Conservation (phyloP, 2,329 filamentous ascomycete species). For the Phialophora tarda region DNA sequence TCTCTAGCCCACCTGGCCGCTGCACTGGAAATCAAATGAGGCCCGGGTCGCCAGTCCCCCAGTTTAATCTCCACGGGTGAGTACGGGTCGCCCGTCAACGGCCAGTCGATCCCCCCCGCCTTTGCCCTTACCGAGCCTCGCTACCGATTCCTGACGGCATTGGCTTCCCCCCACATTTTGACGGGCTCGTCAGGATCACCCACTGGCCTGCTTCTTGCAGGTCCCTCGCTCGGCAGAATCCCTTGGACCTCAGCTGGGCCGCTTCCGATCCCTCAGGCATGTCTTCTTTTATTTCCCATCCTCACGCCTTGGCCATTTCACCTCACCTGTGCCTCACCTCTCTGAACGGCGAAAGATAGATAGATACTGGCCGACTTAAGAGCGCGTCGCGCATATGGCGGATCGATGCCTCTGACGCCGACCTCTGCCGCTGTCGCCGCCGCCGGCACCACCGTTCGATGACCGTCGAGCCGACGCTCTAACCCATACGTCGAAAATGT, state of each 20-base stretch:
- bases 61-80: neutral
- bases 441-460: neutral
- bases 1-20: neutral
- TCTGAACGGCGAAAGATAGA: neutral
- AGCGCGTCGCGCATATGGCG: neutral
- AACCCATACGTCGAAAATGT: slow-evolving; percentile 16
- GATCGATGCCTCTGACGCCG: neutral
- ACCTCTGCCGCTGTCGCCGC: too few species aligned
- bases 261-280: neutral
- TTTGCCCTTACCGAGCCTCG: neutral
- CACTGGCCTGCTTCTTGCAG: neutral
- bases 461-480: neutral
- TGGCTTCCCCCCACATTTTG: neutral
- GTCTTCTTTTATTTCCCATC: neutral
- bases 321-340: neutral
- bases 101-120: neutral
- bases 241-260: neutral
- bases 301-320: neutral
- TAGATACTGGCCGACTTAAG: neutral
- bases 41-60: neutral
- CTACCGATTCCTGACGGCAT: neutral
- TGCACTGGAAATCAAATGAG: neutral
- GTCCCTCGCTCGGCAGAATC: neutral
- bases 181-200: neutral
- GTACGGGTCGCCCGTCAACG: neutral